phyloP scores from a whole-genome alignment of 2,329 filamentous ascomycete genomes.

The Xylaria sp. region DNA sequence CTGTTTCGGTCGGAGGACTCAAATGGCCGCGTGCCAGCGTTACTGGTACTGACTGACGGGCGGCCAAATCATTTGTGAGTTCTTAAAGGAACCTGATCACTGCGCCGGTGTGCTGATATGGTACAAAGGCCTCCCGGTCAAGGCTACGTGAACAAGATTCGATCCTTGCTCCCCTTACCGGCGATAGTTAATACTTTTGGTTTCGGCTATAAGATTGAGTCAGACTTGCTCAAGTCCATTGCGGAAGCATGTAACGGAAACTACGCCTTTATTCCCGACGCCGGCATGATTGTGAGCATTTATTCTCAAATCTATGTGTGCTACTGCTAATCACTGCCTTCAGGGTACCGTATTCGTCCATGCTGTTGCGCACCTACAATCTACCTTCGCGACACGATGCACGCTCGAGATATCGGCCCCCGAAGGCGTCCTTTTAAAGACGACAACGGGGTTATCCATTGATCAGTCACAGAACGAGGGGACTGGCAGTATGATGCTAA shows the following conservation, averaged over 20 bases:
- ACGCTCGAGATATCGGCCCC: constrained; percentile 50
- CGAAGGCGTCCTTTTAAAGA: constrained; percentile 44
- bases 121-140: constrained; percentile 50
- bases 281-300: constrained; percentile 60
- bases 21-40: constrained; percentile 51
- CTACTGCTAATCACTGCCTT: constrained; percentile 7
- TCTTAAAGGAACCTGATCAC: background rate
- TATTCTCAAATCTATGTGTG: background rate
- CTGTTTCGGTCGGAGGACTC: constrained; percentile 47
- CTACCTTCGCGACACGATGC: constrained; percentile 59
- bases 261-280: constrained; percentile 66
- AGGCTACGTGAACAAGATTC: constrained; percentile 62
- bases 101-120: background rate
- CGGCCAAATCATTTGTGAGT: constrained; percentile 58
- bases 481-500: constrained; percentile 36
- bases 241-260: constrained; percentile 62
- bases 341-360: constrained; percentile 66
- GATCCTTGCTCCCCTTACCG: constrained; percentile 46
- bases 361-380: constrained; percentile 65
- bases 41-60: constrained; percentile 62
- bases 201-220: constrained; percentile 56
- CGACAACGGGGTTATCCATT: constrained; percentile 48
- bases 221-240: constrained; percentile 64
- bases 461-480: constrained; percentile 38
- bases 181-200: constrained; percentile 60